Percentiles rank a stretch among this genome's conserved stretches.
Conservation (phyloP, 306 rosid species). For the Cicer chorassanicum region DNA sequence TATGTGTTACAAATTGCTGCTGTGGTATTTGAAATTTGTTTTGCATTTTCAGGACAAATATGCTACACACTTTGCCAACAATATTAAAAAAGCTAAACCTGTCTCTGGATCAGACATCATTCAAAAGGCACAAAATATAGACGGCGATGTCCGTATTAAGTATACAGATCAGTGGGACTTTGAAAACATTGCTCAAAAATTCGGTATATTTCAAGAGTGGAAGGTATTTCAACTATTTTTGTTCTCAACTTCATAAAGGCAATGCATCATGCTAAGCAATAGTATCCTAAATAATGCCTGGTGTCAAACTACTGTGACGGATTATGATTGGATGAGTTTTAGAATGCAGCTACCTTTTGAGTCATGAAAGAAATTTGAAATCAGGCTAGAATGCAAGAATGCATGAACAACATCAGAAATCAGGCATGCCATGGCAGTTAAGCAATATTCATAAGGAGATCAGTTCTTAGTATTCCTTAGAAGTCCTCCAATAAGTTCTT, state of each 20-base stretch:
- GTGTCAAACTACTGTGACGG: background rate
- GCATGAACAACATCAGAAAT: constrained; percentile 10
- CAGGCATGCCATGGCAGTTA: constrained; percentile 37
- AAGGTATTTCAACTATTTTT: constrained; percentile 64
- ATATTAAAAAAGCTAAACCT: constrained; percentile 71
- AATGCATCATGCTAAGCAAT: constrained; percentile 6
- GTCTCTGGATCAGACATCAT: constrained; percentile 69
- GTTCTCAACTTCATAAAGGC: constrained; percentile 19
- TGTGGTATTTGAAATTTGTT: constrained; percentile 37
- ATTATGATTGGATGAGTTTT: constrained; percentile 15
- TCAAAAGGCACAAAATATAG: constrained; percentile 73
- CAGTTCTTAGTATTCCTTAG: background rate
- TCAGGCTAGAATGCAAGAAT: background rate
- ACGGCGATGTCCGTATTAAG: constrained; percentile 71
- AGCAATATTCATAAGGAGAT: constrained; percentile 19
- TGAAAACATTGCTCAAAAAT: constrained; percentile 74
- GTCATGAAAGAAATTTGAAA: constrained; percentile 32
- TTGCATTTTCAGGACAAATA: constrained; percentile 69
- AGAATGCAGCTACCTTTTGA: background rate
- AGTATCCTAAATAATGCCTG: constrained; percentile 11
- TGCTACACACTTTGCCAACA: constrained; percentile 60
- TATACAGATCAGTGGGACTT: constrained; percentile 73
- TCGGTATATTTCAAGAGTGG: constrained; percentile 96
- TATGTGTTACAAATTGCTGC: constrained; percentile 21
- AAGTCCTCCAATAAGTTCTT: no score